A percentile compares a stretch with the other conserved stretches of the same genome.
Evolutionary conservation across 1,284 basidiomycete genomes (phyloP).

Genomic region (Irpex sp.): DNA sequence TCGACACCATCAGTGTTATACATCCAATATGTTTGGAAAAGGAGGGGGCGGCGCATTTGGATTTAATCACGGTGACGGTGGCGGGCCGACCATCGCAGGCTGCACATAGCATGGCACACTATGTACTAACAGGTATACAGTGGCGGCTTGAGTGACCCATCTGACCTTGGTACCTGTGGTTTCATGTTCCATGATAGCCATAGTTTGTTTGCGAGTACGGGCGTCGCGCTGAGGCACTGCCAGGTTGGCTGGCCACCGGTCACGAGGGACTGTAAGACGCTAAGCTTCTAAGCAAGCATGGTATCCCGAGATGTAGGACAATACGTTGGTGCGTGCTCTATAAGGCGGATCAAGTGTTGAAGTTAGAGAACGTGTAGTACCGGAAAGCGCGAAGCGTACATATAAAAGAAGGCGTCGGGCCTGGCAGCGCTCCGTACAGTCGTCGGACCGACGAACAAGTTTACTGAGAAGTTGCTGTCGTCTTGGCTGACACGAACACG

Average conservation of each 20-base stretch:
- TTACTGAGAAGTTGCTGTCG: background rate
- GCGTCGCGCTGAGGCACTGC: background rate
- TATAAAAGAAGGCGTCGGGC: background rate
- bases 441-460: background rate
- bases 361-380: background rate
- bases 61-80: background rate
- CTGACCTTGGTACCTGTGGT: too few species aligned
- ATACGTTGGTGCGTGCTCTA: background rate
- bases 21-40: background rate
- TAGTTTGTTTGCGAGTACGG: background rate
- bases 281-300: background rate
- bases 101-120: too few species aligned
- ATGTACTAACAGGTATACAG: too few species aligned
- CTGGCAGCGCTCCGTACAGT: background rate
- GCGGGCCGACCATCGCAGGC: too few species aligned
- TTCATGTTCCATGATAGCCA: too few species aligned
- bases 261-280: background rate
- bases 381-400: background rate
- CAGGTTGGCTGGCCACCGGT: background rate
- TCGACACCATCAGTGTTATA: background rate
- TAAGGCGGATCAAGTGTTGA: background rate
- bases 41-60: background rate
- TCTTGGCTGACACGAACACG: background rate
- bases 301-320: background rate
- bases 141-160: too few species aligned